Evolutionary conservation across 306 rosid species (phyloP).

Genomic region (peach (Prunus persica)): DNA sequence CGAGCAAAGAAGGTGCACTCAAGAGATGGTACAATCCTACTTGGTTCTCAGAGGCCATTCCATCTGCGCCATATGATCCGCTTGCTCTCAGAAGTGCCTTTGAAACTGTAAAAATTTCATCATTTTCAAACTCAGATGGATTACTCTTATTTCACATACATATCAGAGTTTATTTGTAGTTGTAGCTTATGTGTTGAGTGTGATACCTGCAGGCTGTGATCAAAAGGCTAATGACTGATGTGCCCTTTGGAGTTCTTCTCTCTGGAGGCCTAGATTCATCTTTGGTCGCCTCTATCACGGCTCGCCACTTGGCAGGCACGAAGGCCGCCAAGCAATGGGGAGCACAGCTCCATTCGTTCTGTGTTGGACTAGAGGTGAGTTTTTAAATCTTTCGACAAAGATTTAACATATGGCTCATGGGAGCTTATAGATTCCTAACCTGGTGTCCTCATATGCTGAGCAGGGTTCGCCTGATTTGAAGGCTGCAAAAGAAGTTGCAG

Average conservation of each 20-base stretch:
- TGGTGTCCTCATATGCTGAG: conserved; percentile 5
- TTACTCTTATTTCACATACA: not conserved
- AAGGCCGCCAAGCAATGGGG: conserved; percentile 96
- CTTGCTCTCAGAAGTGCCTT: conserved; percentile 69
- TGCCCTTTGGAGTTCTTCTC: conserved; percentile 90
- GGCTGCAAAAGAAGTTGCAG: conserved; percentile 95
- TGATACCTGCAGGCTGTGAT: conserved; percentile 64
- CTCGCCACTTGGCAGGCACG: conserved; percentile 79
- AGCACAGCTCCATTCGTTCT: conserved; percentile 83
- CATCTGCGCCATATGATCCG: conserved; percentile 85
- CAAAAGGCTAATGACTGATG: conserved; percentile 97
- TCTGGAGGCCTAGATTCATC: conserved; percentile 96
- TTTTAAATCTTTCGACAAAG: not conserved
- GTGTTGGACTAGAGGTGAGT: conserved; percentile 86
- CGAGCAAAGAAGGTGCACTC: conserved; percentile 73
- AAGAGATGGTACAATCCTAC: conserved; percentile 87
- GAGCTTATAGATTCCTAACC: conserved; percentile 3
- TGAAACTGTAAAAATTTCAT: conserved; percentile 53
- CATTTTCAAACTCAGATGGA: not conserved
- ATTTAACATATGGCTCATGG: not conserved
- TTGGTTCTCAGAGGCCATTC: conserved; percentile 86
- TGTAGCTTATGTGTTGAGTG: conserved; percentile 11
- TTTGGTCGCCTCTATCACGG: conserved; percentile 87
- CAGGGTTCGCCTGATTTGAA: conserved; percentile 99
- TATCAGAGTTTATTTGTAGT: not conserved